Base-by-base conservation (phyloP, 2,329 filamentous ascomycete species). In the Penicillium aurantiogriseum region DNA sequence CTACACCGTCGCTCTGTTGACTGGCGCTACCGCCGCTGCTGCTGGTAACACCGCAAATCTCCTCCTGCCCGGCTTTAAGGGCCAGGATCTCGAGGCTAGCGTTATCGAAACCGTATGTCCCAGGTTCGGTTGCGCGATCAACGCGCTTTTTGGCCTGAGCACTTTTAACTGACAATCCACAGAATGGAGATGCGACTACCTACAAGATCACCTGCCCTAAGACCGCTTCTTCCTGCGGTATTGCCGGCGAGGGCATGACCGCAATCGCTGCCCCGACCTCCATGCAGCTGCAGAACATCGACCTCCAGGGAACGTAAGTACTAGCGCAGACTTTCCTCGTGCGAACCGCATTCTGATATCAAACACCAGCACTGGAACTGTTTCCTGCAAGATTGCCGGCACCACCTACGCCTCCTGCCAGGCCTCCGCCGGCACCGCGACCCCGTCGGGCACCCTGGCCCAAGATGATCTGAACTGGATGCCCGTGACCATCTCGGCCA, bases 381-480 rank as follows among this genome's bases (percentile, higher is more conserved):
- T 67, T 45, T 65, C 64, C 46, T 72, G 69, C 67, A 57, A 62
- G 8, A 42, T 67, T 58, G 58, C 56, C 21, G 61, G 64, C 48
- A 67, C 67, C 35, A 70, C 69, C 45, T 67, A 57, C 42, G 56
- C 67, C 56, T 68, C 65, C 19, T 72, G 69, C 63, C 49, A 56
- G 21, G 54, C 54, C 6, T 54, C 44, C 7, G 56, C 62, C 10
- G 65, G 67, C 51, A 62, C 54, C 19, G 62, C 54, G 19, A 60
- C 55, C 6, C 63, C 63, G 29, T 51, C 52, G 6, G 45, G 54
- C n/a, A 67, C 65, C 13, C 56, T 67, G 44, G 46, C 46, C 38
- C 25, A 55, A 42, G 59, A 44, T 42, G 56, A 59, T 49, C 48
- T 68, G 31, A 66, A 65, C 63, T 61, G 61, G 62, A 65, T 71